Conservation (phyloP, 208 protist genomes). For the Phytomonas sp. region DNA sequence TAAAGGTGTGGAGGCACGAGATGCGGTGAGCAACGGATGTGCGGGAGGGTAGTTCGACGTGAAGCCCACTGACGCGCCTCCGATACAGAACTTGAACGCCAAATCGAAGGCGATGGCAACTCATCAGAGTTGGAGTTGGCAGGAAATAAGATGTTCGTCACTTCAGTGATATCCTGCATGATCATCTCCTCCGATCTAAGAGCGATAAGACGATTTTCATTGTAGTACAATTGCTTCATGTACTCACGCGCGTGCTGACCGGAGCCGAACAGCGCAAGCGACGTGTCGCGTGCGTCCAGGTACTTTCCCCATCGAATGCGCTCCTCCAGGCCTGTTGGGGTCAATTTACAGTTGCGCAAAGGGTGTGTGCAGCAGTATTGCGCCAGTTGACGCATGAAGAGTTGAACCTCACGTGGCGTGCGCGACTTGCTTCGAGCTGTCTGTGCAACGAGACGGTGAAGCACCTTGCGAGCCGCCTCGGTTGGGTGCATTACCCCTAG, state of each 20-base stretch:
- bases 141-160: constrained; percentile 36
- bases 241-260: constrained; percentile 69
- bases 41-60: constrained; percentile 60
- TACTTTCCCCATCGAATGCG: constrained; percentile 71
- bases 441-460: constrained; percentile 33
- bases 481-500: constrained; percentile 45
- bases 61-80: constrained; percentile 3
- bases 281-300: constrained; percentile 77
- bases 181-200: constrained; percentile 58
- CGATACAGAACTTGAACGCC: background rate
- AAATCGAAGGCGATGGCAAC: background rate
- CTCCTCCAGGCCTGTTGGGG: constrained; percentile 53
- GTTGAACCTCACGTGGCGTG: constrained; percentile 31
- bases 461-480: constrained; percentile 50
- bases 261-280: constrained; percentile 80
- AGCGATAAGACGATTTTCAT: constrained; percentile 57
- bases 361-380: constrained; percentile 70
- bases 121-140: background rate
- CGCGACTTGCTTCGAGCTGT: constrained; percentile 19
- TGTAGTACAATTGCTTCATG: constrained; percentile 85
- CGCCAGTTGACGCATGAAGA: constrained; percentile 53
- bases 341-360: constrained; percentile 67
- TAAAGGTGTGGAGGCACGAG: constrained; percentile 62
- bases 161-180: constrained; percentile 60
- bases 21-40: constrained; percentile 37